phyloP scores from a whole-genome alignment of 495 filamentous ascomycete species.

The Bacidia rubella region DNA sequence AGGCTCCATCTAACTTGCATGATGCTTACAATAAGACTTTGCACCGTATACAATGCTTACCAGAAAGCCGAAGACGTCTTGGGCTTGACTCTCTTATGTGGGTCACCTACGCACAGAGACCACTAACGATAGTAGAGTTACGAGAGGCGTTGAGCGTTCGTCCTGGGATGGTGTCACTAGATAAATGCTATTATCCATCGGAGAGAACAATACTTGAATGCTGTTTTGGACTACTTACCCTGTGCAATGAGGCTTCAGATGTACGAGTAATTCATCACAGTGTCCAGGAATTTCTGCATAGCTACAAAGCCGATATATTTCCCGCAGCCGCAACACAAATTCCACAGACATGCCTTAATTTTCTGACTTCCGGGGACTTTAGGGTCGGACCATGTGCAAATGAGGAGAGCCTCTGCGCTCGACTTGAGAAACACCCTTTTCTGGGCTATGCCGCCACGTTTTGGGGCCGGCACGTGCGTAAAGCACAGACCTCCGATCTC shows the following conservation, averaged over 20 bases:
- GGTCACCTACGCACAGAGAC: conserved; percentile 4
- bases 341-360: conserved; percentile 6
- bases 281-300: conserved; percentile 5
- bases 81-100: conserved; percentile 3
- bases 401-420: background rate
- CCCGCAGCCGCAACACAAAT: conserved; percentile 5
- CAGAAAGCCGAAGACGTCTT: conserved; percentile 3
- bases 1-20: conserved; percentile 2
- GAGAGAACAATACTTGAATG: conserved; percentile 1
- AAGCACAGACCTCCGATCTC: background rate
- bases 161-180: background rate
- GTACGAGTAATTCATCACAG: conserved; percentile 4
- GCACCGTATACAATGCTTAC: conserved; percentile 4
- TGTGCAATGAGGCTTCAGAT: conserved; percentile 1
- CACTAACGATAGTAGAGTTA: conserved; percentile 6
- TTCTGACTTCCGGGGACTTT: conserved; percentile 5
- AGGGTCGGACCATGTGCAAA: too few relatives aligned
- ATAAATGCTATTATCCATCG: background rate
- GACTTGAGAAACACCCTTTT: conserved; percentile 2
- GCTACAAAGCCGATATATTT: conserved; percentile 1
- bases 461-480: conserved; percentile 8
- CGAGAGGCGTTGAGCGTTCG: conserved; percentile 6
- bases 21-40: conserved; percentile 8
- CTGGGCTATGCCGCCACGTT: conserved; percentile 7
- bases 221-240: conserved; percentile 2